Base-by-base conservation (phyloP, 257 asterid genomes). In the Catharanthus roseus region DNA sequence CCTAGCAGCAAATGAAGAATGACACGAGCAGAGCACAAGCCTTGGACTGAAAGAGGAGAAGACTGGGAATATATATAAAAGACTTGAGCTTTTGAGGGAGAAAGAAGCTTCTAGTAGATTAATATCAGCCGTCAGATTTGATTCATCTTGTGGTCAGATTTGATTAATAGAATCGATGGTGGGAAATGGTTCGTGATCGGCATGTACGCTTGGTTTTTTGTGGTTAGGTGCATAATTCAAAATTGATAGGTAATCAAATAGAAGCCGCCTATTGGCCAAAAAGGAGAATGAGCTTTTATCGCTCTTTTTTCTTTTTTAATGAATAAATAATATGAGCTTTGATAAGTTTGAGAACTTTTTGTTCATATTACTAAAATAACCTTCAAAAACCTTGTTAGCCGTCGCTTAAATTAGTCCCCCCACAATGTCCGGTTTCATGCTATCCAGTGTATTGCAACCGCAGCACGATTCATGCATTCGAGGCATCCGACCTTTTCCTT, bases 11-110 rank as follows among this genome's bases (percentile, higher is more conserved):
- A 67, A 68, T 57, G 18, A 79, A 76, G 89, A 57, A 85, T 71
- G 85, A 79, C 81, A 69, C 74, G 74, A 69, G 83, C 65, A 51
- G 68, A 75, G 74, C 92, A 85, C 89, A 67, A 80, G 85, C 79
- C 69, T 10, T n/a, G 1, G 6, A 42, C 1, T 21, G 42, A 45
- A n/a, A 11, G 26, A 38, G 3, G 21, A 31, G 19, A 29, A 51
- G 4, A 10, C 2, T 21, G 64, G 19, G 73, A 23, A 47, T 47
- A 68, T 34, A 47, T 6, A 24, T 42, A 42, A 42, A 18, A 28
- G 55, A 5, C n/a, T n/a, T n/a, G n/a, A n/a, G n/a, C 5, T n/a
- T 60, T 33, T 38, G 42, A 38, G 18, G 23, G 55, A 6, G 38
- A 41, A 4, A 41, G 51, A 65, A 39, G 54, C 42, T 65, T 41